These are phyloP conservation scores for Calonectria henricotiae DNA, from an alignment of 2,329 filamentous ascomycete genomes.

Conservation along the genomic window DNA sequence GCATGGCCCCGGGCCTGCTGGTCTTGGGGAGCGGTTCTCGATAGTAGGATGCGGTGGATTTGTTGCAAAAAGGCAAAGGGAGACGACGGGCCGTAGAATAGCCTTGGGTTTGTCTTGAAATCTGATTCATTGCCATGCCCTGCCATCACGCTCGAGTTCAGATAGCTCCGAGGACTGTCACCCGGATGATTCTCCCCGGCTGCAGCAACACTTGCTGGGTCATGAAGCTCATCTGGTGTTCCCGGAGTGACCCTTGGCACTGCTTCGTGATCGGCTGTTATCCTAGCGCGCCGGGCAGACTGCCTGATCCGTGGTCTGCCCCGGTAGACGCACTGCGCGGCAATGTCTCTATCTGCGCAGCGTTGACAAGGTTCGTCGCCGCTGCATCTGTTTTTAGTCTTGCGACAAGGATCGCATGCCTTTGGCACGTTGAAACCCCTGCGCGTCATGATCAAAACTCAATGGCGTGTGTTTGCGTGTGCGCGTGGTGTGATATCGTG, in stretches of 20 bases:
- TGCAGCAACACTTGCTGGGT: neutral
- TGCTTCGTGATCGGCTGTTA: neutral
- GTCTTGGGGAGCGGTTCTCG: neutral
- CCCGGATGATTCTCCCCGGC: neutral
- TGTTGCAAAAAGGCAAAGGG: neutral
- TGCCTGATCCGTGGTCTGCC: neutral
- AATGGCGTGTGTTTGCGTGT: neutral
- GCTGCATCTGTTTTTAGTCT: slow-evolving; percentile 7
- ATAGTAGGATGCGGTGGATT: slow-evolving; percentile 6
- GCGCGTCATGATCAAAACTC: neutral
- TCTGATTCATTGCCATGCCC: slow-evolving; percentile 4
- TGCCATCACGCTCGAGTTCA: neutral
- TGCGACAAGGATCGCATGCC: slow-evolving; percentile 10
- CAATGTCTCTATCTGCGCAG: neutral
- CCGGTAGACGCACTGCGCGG: neutral
- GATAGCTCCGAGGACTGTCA: neutral
- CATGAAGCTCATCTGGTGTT: neutral
- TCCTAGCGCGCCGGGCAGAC: neutral
- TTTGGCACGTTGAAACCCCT: slow-evolving; percentile 12
- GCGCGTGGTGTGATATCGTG: neutral
- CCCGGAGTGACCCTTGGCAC: neutral
- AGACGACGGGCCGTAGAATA: slow-evolving; percentile 1
- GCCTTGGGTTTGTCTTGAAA: neutral
- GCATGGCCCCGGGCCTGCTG: neutral
- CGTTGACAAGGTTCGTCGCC: slow-evolving; percentile 4